These are phyloP conservation scores for Phytophthora sp. DNA, from an alignment of 352 stramenopile genomes.

Conservation along the genomic window DNA sequence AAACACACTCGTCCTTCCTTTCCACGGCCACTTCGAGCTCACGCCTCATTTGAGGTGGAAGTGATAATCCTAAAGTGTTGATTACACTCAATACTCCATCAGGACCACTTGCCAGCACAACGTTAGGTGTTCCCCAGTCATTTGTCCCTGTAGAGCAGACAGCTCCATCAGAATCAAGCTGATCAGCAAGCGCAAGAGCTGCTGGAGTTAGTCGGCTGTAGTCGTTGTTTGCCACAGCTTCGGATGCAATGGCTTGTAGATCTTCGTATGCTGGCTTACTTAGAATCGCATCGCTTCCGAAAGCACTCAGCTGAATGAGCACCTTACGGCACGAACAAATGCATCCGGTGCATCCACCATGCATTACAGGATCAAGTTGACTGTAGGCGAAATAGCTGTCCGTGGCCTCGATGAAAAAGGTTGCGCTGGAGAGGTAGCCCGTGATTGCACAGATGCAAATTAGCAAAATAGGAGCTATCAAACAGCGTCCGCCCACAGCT, in stretches of 20 bases:
- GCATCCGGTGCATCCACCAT: conserved; percentile 13
- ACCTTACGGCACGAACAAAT: conserved; percentile 28
- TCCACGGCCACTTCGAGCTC: conserved; percentile 21
- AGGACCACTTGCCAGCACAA: conserved; percentile 8
- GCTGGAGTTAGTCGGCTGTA: conserved; percentile 9
- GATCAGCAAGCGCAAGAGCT: conserved; percentile 11
- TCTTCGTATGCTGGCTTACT: conserved; percentile 26
- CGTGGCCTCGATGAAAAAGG: conserved; percentile 20
- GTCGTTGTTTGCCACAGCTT: conserved; percentile 1
- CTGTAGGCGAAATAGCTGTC: conserved; percentile 30
- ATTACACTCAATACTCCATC: conserved; percentile 13
- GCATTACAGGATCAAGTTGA: conserved; percentile 24
- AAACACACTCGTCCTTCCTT: conserved; percentile 20
- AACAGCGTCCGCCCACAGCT: conserved; percentile 9
- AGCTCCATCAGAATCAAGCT: conserved; percentile 17
- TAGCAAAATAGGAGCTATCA: conserved; percentile 15
- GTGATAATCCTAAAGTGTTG: conserved; percentile 11
- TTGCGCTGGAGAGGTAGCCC: conserved; percentile 12
- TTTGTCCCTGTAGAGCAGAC: conserved; percentile 19
- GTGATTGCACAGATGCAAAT: conserved; percentile 3
- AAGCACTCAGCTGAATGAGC: conserved; percentile 22
- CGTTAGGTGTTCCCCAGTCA: conserved; percentile 25
- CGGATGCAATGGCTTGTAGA: conserved; percentile 13
- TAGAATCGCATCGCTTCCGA: conserved; percentile 18
- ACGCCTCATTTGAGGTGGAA: conserved; percentile 21